phyloP scores from a whole-genome alignment of 1,139 yeast species.

The Zygoascus hellenicus region DNA sequence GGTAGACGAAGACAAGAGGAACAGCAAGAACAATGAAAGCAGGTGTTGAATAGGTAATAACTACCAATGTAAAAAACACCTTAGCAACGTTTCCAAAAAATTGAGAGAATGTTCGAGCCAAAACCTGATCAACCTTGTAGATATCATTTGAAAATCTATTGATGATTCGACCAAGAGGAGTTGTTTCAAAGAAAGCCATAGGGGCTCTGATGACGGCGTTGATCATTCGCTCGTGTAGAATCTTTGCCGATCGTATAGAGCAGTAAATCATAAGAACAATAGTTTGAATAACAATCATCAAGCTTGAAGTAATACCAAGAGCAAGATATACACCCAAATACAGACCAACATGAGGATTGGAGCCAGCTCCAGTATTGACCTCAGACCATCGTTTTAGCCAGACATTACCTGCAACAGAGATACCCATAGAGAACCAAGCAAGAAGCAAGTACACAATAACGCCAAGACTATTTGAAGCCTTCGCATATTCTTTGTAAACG shows the following conservation, averaged over 20 bases:
- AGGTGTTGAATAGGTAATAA: slow-evolving; percentile 85
- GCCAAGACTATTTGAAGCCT: slow-evolving; percentile 74
- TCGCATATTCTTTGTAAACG: slow-evolving; percentile 76
- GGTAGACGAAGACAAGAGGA: slow-evolving; percentile 68
- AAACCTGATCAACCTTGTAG: slow-evolving; percentile 81
- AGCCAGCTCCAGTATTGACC: slow-evolving; percentile 61
- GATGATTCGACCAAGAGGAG: slow-evolving; percentile 91
- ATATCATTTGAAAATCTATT: slow-evolving; percentile 94
- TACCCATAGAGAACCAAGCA: slow-evolving; percentile 48
- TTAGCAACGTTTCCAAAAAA: slow-evolving; percentile 67
- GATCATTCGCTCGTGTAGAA: slow-evolving; percentile 76
- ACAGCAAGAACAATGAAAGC: slow-evolving; percentile 64
- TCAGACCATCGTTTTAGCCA: slow-evolving; percentile 99
- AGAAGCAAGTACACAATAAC: slow-evolving; percentile 51
- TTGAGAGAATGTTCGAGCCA: slow-evolving; percentile 79
- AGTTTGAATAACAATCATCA: slow-evolving; percentile 60
- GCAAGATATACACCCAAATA: slow-evolving; percentile 73
- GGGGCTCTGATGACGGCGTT: slow-evolving; percentile 81
- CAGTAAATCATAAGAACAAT: slow-evolving; percentile 76
- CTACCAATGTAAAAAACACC: slow-evolving; percentile 76
- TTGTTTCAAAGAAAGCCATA: slow-evolving; percentile 95
- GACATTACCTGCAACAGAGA: slow-evolving; percentile 62
- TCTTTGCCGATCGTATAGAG: slow-evolving; percentile 75
- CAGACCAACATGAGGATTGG: slow-evolving; percentile 61
- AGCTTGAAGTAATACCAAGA: slow-evolving; percentile 63